Conservation (phyloP, 202 grass and related monocot species). For the Carex sylvatica region DNA sequence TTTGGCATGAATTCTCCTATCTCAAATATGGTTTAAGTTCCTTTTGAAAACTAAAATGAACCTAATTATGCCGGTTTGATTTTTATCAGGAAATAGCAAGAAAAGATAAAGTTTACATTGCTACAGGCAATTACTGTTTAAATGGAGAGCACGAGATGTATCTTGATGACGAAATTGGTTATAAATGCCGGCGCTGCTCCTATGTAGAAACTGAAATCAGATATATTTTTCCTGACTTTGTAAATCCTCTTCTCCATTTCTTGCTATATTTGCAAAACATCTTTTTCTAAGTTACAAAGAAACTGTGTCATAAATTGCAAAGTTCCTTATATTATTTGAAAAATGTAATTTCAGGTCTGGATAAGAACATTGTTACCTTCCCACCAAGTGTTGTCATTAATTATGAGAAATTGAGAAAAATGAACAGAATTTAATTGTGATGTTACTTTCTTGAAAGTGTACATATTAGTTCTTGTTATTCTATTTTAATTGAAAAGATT, state of each 20-base stretch:
- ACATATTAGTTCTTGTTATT: neutral
- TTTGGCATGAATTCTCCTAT: neutral
- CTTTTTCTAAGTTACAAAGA: neutral
- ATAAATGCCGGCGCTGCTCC: slow-evolving; percentile 47
- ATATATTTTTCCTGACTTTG: slow-evolving; percentile 52
- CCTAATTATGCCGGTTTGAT: neutral
- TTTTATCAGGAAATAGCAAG: neutral
- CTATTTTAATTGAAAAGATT: neutral
- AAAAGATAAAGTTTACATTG: neutral
- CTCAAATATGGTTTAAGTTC: neutral
- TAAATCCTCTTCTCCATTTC: slow-evolving; percentile 18
- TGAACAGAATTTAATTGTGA: neutral
- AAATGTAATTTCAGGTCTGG: neutral
- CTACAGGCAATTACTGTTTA: slow-evolving; percentile 1
- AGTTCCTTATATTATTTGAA: neutral
- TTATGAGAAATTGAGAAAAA: neutral
- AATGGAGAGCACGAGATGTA: slow-evolving; percentile 55
- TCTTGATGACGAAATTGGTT: slow-evolving; percentile 69
- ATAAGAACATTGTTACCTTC: neutral
- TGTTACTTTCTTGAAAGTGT: neutral
- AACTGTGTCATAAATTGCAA: neutral
- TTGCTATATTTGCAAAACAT: neutral
- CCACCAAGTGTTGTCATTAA: neutral
- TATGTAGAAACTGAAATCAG: slow-evolving; percentile 56
- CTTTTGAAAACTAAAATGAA: neutral